phyloP scores from a whole-genome alignment of 768 basidiomycete species.

The Cystobasidium tubakii region DNA sequence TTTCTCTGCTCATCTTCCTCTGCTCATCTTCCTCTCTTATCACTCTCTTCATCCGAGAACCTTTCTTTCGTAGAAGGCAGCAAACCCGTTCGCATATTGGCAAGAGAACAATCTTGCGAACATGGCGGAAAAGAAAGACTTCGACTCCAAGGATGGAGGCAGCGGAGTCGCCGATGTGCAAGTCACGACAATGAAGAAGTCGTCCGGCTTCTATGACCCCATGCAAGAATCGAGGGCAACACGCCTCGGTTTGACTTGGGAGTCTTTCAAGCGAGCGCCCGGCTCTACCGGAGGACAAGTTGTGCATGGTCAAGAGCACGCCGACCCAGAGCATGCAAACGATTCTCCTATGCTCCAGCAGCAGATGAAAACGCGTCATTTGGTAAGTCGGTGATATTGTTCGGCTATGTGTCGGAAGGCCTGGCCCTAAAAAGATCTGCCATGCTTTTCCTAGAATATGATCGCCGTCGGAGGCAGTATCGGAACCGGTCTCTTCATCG shows the following conservation, averaged over 20 bases:
- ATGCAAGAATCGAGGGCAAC: constrained; percentile 49
- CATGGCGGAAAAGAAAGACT: background rate
- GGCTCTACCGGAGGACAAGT: constrained; percentile 46
- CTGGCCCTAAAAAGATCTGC: background rate
- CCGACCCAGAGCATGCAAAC: constrained; percentile 14
- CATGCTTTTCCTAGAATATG: constrained; percentile 12
- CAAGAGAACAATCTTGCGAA: too few relatives aligned
- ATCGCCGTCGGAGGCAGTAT: constrained; percentile 49
- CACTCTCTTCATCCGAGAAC: background rate
- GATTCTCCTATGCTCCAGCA: constrained; percentile 37
- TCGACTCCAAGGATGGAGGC: constrained; percentile 5
- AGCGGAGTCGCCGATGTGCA: constrained; percentile 48
- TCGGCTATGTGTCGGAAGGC: background rate
- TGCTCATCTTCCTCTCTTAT: constrained; percentile 1
- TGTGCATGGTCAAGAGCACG: background rate
- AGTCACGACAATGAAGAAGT: constrained; percentile 47
- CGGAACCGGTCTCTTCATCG: constrained; percentile 43
- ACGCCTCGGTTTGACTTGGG: constrained; percentile 47
- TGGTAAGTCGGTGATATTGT: background rate
- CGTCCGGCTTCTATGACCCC: constrained; percentile 49
- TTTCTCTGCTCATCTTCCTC: background rate
- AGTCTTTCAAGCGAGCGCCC: constrained; percentile 51
- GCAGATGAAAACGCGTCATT: constrained; percentile 36
- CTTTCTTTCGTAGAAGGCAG: too few relatives aligned
- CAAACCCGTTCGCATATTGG: too few relatives aligned